Base-by-base conservation (phyloP, 139 green algal genomes). In the Picochlorum sp. region DNA sequence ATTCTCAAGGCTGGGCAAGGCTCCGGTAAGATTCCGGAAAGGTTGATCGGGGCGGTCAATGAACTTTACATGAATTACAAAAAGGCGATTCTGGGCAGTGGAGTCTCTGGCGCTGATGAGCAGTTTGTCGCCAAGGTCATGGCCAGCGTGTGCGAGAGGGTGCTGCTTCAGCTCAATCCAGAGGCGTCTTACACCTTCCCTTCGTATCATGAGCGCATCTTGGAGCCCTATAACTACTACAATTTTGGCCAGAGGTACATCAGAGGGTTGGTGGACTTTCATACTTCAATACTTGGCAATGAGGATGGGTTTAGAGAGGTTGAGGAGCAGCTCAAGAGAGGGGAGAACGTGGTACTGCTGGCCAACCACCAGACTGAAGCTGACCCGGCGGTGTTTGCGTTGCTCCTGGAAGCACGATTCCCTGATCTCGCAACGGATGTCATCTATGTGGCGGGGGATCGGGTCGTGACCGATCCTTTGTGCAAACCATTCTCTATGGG, bases 401-500 rank as follows among this genome's bases (percentile, higher is more conserved):
- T 97, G 64, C 85, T 99, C 79, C 81, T 97, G 18, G 82, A 88
- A 67, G 50, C 76, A n/a, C 70, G 66, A 8, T 86, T 95, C 73
- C 94, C 92, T 0, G 55, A 63, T 15, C 72, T 98, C 62, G 88
- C 88, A n/a, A 77, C 72, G 21, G 81, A 90, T 23, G 83, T 95
- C 10, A 90, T 88, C 41, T 97, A 96, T 67, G 81, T 91, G 10
- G 80, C 83, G 20, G 75, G 94, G 38, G 94, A 98, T 75, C 81
- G 93, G 7, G 94, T 98, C 57, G 86, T 99, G 16, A 89, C 83
- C 1, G 94, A 99, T 66, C 72, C 90, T 2, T 76, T 99, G 72
- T 97, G 85, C 83, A 96, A 95, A 68, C 94, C 94, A 41, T 99
- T 98, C 88, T 93, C 80, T 70, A 98, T 99, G 92, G 94, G 94